Conservation (phyloP, 257 asterid genomes). For the Haberlea rhodopensis region DNA sequence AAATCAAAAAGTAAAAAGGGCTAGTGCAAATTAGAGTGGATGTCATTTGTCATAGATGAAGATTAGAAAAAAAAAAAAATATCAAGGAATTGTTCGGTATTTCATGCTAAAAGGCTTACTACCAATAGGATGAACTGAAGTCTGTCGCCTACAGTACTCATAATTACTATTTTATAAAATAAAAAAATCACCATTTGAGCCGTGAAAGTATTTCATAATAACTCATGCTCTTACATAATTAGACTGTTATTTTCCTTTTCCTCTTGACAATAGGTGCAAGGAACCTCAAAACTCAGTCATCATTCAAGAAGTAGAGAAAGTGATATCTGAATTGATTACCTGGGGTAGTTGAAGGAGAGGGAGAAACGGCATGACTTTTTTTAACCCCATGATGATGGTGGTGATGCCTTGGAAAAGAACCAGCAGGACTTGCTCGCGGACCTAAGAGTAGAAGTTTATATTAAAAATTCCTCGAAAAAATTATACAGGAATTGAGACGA, state of each 20-base stretch:
- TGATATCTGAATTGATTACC: constrained; percentile 45
- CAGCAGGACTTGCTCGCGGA: constrained; percentile 49
- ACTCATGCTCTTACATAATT: neutral
- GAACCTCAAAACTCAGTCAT: neutral
- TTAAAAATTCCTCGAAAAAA: constrained; percentile 23
- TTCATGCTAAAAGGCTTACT: neutral
- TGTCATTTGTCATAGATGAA: too few relatives aligned
- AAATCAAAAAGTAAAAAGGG: too few relatives aligned
- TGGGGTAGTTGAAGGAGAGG: constrained; percentile 63
- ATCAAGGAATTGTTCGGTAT: too few relatives aligned
- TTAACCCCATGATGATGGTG: constrained; percentile 43
- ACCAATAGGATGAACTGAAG: constrained; percentile 2
- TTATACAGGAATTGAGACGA: constrained; percentile 1
- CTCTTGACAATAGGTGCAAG: neutral
- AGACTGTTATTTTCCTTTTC: neutral
- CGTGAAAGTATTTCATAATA: neutral
- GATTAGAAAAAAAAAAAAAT: too few relatives aligned
- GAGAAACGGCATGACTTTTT: constrained; percentile 55
- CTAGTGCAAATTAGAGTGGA: too few relatives aligned
- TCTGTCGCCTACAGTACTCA: neutral
- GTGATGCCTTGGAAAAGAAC: constrained; percentile 40
- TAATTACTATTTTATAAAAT: constrained; percentile 17
- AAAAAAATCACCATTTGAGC: constrained; percentile 1
- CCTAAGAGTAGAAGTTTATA: constrained; percentile 41
- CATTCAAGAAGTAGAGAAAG: constrained; percentile 5